Evolutionary conservation across 2,329 filamentous ascomycete species (phyloP).

Genomic region (Nothophoma quercina): DNA sequence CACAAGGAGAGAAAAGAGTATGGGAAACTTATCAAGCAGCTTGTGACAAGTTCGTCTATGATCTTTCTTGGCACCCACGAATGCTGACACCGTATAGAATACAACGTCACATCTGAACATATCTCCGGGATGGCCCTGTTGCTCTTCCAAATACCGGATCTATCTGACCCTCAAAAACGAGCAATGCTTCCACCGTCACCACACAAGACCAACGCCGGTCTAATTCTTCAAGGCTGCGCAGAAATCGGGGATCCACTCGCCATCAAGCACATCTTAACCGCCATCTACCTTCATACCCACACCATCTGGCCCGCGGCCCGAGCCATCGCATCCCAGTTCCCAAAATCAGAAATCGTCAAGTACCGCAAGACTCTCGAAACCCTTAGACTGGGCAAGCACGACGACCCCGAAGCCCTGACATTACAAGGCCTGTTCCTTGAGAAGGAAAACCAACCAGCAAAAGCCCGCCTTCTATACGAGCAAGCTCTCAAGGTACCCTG

Average conservation of each 20-base stretch:
- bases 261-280: constrained; percentile 39
- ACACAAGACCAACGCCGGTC: constrained; percentile 26
- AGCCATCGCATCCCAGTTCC: constrained; percentile 29
- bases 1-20: constrained; percentile 29
- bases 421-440: constrained; percentile 43
- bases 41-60: constrained; percentile 5
- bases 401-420: constrained; percentile 37
- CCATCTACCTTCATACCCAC: constrained; percentile 27
- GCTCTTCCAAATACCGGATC: constrained; percentile 35
- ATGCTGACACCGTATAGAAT: constrained; percentile 30
- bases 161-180: constrained; percentile 25
- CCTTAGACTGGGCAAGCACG: constrained; percentile 24
- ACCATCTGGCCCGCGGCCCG: constrained; percentile 15
- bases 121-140: constrained; percentile 37
- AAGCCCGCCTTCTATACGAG: constrained; percentile 33
- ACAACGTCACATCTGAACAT: constrained; percentile 31
- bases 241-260: constrained; percentile 38
- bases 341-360: constrained; percentile 25
- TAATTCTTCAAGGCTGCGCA: constrained; percentile 39
- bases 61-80: not conserved
- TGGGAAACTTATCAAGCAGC: constrained; percentile 9
- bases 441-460: constrained; percentile 27
- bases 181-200: constrained; percentile 35
- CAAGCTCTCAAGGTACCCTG: constrained; percentile 25
- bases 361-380: constrained; percentile 28